Base-by-base conservation (phyloP, 345 rosid genomes). In the Draba incana region DNA sequence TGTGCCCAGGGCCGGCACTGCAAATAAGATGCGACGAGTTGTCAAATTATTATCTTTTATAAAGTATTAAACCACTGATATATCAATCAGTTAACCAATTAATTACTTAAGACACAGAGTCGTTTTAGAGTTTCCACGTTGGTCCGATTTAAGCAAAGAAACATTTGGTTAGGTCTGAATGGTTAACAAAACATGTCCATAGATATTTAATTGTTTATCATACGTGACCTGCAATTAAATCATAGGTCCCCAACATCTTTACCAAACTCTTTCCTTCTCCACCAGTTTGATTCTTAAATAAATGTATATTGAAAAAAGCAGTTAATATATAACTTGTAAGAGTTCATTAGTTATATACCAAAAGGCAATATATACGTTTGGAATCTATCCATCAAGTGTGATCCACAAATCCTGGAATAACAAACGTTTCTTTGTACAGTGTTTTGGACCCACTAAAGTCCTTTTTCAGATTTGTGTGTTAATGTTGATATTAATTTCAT, bases 111-210 rank as follows among this genome's bases (percentile, higher is more conserved):
- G 68, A 60, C 54, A 67, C 41, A 60, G 28, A 43, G 56, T 59
- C 49, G 50, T 61, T 60, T 68, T 46, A 67, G 69, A 69, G 69
- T 45, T 74, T 60, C 57, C 35, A 68, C 43, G 63, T 52, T 68
- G 73, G 69, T 67, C 57, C 57, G 50, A 74, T 7, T 67, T 67
- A 28, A 67, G 68, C 38, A 73, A 67, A 44, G 10, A 52, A 74
- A 53, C 68, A 66, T 52, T 54, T 74, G 38, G 69, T 74, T 74
- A 61, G 78, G 64, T 68, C 69, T 74, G 69, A 68, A 74, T 46
- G 74, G 69, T 54, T 68, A 74, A 60, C 74, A 54, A 67, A 67
- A 53, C 69, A 67, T 53, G 13, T 30, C 64, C 39, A 60, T 10
- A 51, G 38, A 55, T 48, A 30, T 20, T 62, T 72, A 39, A 49